Base-by-base conservation (phyloP, 768 basidiomycete species). In the Leccinum longicurvipes region DNA sequence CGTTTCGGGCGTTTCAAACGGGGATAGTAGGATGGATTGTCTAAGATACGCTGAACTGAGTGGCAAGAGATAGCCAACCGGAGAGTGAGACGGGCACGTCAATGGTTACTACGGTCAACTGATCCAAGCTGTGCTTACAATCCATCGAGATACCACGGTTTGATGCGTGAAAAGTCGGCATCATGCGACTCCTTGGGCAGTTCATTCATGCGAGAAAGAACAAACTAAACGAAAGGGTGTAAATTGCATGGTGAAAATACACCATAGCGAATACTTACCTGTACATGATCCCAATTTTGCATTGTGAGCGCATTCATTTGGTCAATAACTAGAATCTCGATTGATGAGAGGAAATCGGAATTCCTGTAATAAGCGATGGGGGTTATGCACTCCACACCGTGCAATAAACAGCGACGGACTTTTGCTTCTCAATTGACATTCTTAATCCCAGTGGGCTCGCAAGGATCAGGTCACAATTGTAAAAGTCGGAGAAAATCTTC, bases 261-360 rank as follows among this genome's bases (percentile, higher is more conserved):
- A 15, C 6, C 7, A 53, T 50, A 50, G 27, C 8, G 4, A 4
- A 14, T 17, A 65, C 77, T 32, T 67, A 92, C 95, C 79, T 97
- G 91, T 19, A 95, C 81, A 66, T 98, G 97, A 36, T 98, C 94
- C 97, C 97, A 99, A 64, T 99, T 99, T 74, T 98, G 97, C 97
- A 98, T 98, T 4, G 84, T 81, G 63, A 98, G 80, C 3, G 88
- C 88, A 70, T 98, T 93, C 77, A 92, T 78, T 65, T 97, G 94
- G 69, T 98, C 97, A 15, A 92, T 79, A n/a, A 98, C 74, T 21
- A 93, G 73, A 6, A 98, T 73, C 67, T 99, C 97, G 53, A 99
- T 89, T 3, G 93, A 96, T 11, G 91, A 91, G 50, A 99, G 76
- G 68, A 96, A 93, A 72, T 99, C 97, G 11, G 84, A 85, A 62